phyloP scores from a whole-genome alignment of 306 rosid species.

The Lagenaria siceraria region DNA sequence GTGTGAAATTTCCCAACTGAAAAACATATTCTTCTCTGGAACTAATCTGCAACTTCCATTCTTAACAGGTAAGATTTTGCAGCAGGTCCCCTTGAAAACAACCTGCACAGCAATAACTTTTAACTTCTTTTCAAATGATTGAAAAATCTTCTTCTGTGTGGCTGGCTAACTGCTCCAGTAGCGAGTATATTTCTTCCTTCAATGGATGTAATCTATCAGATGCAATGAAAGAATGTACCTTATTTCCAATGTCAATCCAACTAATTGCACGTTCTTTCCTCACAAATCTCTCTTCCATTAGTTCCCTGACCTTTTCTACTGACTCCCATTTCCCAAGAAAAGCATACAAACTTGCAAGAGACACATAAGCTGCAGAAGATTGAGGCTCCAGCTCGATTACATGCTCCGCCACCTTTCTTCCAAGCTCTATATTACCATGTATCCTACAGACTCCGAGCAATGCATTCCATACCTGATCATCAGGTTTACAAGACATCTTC shows the following conservation, averaged over 20 bases:
- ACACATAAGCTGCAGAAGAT: slow-evolving; percentile 35
- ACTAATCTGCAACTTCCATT: background rate
- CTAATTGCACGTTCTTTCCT: slow-evolving; percentile 36
- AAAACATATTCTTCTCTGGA: background rate
- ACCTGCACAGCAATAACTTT: background rate
- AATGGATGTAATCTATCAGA: slow-evolving; percentile 42
- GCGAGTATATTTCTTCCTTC: slow-evolving; percentile 43
- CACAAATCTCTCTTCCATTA: slow-evolving; percentile 41
- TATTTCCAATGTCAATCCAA: slow-evolving; percentile 45
- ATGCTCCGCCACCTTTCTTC: slow-evolving; percentile 46
- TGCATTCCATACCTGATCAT: slow-evolving; percentile 40
- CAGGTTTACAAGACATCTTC: slow-evolving; percentile 39
- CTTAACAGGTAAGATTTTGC: background rate
- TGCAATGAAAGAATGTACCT: slow-evolving; percentile 41
- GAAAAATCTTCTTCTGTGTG: slow-evolving; percentile 32
- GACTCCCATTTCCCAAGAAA: slow-evolving; percentile 47
- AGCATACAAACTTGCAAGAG: slow-evolving; percentile 54
- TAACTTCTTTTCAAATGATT: slow-evolving; percentile 17
- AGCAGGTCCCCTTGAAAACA: background rate
- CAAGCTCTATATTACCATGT: slow-evolving; percentile 34
- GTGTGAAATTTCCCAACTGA: background rate
- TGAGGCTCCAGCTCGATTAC: slow-evolving; percentile 49
- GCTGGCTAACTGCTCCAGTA: slow-evolving; percentile 37
- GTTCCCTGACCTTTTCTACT: slow-evolving; percentile 39
- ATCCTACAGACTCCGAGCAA: slow-evolving; percentile 45